Conservation (phyloP, 2,329 filamentous ascomycete genomes). For the Tolypocladium tropicale region DNA sequence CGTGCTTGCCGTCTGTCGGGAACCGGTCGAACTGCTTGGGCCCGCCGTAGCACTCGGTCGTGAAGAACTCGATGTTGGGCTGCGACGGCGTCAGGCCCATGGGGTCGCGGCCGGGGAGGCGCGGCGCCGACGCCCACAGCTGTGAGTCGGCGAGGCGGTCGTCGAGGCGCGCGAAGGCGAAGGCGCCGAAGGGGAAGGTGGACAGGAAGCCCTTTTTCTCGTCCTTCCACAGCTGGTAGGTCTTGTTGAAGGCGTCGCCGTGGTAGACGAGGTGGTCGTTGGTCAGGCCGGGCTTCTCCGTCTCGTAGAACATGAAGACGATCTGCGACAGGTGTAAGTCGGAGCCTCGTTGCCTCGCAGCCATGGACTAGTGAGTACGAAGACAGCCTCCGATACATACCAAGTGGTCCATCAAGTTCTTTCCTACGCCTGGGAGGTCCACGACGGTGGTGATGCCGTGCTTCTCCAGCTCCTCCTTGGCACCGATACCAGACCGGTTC, state of each 20-base stretch:
- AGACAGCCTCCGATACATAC: neutral
- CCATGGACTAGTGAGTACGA: neutral
- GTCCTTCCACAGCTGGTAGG: constrained; percentile 45
- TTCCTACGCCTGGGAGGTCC: constrained; percentile 37
- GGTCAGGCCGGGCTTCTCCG: constrained; percentile 38
- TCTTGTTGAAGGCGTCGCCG: constrained; percentile 36
- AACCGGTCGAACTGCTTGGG: constrained; percentile 46
- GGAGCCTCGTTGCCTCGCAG: neutral
- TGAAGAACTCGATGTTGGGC: constrained; percentile 53
- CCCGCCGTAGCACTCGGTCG: constrained; percentile 50
- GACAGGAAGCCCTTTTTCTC: constrained; percentile 48
- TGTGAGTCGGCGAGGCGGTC: constrained; percentile 43
- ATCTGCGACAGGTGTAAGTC: constrained; percentile 22
- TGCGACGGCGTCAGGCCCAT: constrained; percentile 49
- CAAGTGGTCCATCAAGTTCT: constrained; percentile 38
- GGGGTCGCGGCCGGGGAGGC: constrained; percentile 43
- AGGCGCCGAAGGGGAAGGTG: constrained; percentile 52
- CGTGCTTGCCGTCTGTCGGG: constrained; percentile 40
- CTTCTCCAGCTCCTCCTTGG: constrained; percentile 28
- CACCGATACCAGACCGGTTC: constrained; percentile 41
- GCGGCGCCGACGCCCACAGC: constrained; percentile 41
- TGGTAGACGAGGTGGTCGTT: constrained; percentile 45
- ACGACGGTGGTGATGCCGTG: constrained; percentile 30
- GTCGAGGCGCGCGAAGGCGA: constrained; percentile 52
- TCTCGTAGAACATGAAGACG: constrained; percentile 52